These are phyloP conservation scores for Hypoxylon cercidicola DNA, from an alignment of 495 filamentous ascomycete species.

Conservation along the genomic window DNA sequence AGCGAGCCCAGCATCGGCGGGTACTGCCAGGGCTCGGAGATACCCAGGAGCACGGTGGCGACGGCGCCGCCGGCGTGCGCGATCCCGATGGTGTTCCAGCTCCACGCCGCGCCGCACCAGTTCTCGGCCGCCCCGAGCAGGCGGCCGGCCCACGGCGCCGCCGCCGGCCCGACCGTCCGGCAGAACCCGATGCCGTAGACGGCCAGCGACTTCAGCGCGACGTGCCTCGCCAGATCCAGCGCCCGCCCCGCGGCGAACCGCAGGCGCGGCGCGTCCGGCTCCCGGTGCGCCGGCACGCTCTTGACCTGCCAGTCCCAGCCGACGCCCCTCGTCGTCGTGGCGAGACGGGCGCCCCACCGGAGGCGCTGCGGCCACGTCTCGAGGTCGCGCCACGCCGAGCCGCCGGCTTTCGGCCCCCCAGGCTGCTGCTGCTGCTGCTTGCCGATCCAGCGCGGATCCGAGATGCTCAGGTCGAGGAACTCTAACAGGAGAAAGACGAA, in stretches of 20 bases:
- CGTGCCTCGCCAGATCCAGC: conserved; percentile 4
- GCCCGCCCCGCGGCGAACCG: conserved; percentile 7
- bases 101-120: conserved; percentile 22
- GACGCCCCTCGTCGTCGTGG: conserved; percentile 31
- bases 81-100: conserved; percentile 18
- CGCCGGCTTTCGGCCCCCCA: too few species aligned
- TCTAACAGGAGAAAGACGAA: conserved; percentile 2
- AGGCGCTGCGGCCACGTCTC: conserved; percentile 26
- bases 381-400: conserved; percentile 5
- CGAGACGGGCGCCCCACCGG: conserved; percentile 25
- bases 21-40: conserved; percentile 29
- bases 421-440: neutral
- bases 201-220: conserved; percentile 15
- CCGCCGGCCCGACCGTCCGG: conserved; percentile 1
- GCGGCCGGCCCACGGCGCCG: neutral
- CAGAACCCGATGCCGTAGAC: conserved; percentile 22
- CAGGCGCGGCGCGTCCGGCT: neutral
- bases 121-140: neutral
- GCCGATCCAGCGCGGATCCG: conserved; percentile 7
- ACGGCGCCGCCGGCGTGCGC: conserved; percentile 15
- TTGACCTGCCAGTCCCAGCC: conserved; percentile 46
- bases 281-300: conserved; percentile 27
- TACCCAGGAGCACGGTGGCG: conserved; percentile 7
- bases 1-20: conserved; percentile 15
- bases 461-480: conserved; percentile 9